Conservation (phyloP, 352 stramenopile genomes). For the Pseudoperonospora humuli region DNA sequence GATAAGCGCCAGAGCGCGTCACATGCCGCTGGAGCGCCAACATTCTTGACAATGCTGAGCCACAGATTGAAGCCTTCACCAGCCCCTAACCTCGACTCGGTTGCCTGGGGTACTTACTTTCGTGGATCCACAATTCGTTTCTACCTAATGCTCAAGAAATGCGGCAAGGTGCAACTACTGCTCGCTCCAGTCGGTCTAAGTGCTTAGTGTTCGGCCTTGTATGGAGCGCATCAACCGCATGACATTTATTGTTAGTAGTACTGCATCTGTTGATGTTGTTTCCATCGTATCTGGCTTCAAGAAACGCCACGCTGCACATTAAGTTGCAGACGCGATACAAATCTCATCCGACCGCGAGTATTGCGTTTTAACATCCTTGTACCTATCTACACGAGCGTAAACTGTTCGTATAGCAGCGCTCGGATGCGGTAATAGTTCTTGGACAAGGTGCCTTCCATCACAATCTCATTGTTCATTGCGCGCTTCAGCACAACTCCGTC, state of each 20-base stretch:
- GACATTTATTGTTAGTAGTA: too few relatives aligned
- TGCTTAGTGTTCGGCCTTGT: too few relatives aligned
- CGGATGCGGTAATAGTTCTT: conserved; percentile 85
- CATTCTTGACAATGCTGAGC: conserved; percentile 32
- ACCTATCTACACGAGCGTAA: conserved; percentile 73
- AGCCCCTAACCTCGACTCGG: not conserved
- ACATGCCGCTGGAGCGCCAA: conserved; percentile 42
- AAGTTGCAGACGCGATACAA: too few relatives aligned
- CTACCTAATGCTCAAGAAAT: too few relatives aligned
- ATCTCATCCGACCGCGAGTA: too few relatives aligned
- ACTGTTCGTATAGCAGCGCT: conserved; percentile 82
- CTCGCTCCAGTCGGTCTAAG: too few relatives aligned
- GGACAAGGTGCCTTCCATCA: conserved; percentile 78
- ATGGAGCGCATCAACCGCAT: too few relatives aligned
- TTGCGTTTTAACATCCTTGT: not conserved
- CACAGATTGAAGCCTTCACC: conserved; percentile 1
- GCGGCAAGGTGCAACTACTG: too few relatives aligned
- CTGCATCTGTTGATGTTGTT: too few relatives aligned
- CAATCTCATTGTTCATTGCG: conserved; percentile 81
- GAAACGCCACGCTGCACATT: too few relatives aligned
- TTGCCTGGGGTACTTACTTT: not conserved
- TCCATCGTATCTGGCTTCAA: too few relatives aligned
- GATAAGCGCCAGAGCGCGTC: conserved; percentile 25
- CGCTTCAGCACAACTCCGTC: conserved; percentile 84
- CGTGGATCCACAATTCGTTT: too few relatives aligned